A percentile compares a stretch with the other conserved stretches of the same genome.
phyloP scores from a whole-genome alignment of 148 eudicot species.

The Camellia granthamiana region DNA sequence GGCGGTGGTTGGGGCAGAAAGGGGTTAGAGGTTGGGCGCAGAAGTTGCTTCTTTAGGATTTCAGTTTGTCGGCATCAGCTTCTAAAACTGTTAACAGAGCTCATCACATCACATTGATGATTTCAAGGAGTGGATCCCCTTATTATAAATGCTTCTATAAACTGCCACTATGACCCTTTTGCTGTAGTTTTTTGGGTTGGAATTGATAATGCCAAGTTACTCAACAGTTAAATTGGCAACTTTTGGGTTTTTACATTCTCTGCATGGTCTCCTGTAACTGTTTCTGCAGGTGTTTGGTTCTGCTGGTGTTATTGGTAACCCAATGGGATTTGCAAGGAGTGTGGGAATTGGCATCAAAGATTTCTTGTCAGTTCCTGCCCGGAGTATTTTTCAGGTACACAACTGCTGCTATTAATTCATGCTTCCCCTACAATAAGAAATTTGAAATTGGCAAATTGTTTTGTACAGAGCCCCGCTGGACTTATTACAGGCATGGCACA shows the following conservation, averaged over 20 bases:
- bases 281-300: constrained; percentile 90
- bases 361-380: constrained; percentile 87
- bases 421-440: background rate
- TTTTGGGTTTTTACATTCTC: background rate
- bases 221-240: background rate
- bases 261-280: background rate
- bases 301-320: constrained; percentile 97
- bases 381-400: constrained; percentile 69
- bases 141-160: background rate
- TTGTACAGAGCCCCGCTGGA: constrained; percentile 79
- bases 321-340: constrained; percentile 95
- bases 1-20: no score
- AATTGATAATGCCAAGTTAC: constrained; percentile 9
- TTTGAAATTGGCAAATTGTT: constrained; percentile 11
- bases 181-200: constrained; percentile 1
- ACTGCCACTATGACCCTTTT: background rate
- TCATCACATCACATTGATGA: background rate
- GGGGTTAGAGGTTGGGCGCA: no score
- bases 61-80: no score
- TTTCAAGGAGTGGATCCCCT: constrained; percentile 1
- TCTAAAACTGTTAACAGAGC: background rate
- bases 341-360: constrained; percentile 88
- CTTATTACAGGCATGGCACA: constrained; percentile 86
- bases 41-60: background rate
- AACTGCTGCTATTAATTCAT: background rate